Conservation (phyloP, 805 yeast genomes). For the Sporopachydermia lactativora region DNA sequence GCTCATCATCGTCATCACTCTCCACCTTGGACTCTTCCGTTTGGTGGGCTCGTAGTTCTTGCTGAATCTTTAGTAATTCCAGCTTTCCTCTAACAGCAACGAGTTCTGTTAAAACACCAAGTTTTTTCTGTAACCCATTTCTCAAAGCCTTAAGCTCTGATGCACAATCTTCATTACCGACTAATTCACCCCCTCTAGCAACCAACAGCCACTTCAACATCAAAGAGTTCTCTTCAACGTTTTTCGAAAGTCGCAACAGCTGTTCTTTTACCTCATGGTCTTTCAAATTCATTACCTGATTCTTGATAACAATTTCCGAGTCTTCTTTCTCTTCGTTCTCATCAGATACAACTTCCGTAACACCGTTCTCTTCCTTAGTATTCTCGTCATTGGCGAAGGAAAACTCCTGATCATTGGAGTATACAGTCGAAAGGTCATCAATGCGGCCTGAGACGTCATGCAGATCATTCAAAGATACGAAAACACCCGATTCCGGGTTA, state of each 20-base stretch:
- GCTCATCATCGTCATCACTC: not conserved
- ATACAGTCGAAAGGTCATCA: not conserved
- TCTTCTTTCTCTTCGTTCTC: not conserved
- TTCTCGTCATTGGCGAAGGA: too few relatives aligned
- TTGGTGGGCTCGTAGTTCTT: not conserved
- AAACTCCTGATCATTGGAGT: not conserved
- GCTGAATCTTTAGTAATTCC: not conserved
- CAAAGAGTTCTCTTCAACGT: not conserved
- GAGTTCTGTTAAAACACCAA: not conserved
- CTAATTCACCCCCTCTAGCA: not conserved
- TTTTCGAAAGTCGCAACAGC: not conserved
- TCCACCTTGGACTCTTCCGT: too few relatives aligned
- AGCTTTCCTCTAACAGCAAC: not conserved
- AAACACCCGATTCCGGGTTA: not conserved
- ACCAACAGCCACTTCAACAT: not conserved
- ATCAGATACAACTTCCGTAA: not conserved
- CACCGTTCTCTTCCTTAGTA: not conserved
- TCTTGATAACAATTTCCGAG: not conserved
- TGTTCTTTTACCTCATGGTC: not conserved
- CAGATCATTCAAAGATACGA: not conserved
- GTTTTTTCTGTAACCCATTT: not conserved
- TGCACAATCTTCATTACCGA: not conserved
- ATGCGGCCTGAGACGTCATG: not conserved
- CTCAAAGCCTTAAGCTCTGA: not conserved
- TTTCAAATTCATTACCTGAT: not conserved